Base-by-base conservation (phyloP, 2,329 filamentous ascomycete species). In the Colletotrichum endophyticum region DNA sequence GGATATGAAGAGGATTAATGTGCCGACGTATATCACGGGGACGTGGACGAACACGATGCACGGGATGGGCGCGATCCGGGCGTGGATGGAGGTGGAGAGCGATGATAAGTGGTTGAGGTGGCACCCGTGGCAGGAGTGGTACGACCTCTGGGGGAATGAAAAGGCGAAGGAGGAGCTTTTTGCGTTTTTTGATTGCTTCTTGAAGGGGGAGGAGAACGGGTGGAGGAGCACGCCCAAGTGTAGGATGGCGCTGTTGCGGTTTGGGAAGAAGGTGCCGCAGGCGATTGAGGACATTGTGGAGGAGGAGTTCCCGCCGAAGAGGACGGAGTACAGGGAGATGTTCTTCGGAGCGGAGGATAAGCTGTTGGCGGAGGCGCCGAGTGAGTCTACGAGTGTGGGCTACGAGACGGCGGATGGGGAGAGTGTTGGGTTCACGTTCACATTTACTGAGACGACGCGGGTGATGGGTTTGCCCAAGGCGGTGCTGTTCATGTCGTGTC, bases 401-500 rank as follows among this genome's bases (percentile, higher is more conserved):
- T 75, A 75, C 61, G 32, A 53, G 7, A 53, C 72, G 8, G 30
- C 25, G 8, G 16, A 49, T 4, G n/a, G 61, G 15, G 72, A 64
- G 8, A 72, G 62, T 28, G 61, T 72, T 25, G 36, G 59, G 7
- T 88, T 89, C 79, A 83, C 78, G 3, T 80, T 85, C 72, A 87
- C 81, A 0, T 89, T 90, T 75, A 25, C 79, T 4, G 79, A 86
- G 61, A 79, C 80, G 3, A 84, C 86, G 0, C 80, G 84, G 6
- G 78, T 90, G 1, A 84, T 88, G n/a, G 88, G 88, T 84, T 69
- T 75, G 9, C 67, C 88, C 9, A 89, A 89, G 78, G 86, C 87
- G 0, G 79, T 86, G 0, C 79, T 90, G 0, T 88, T 87, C 80
- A 85, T 89, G 81, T 87, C 85, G 1, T 86, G 83, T 72, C n/a